phyloP scores from a whole-genome alignment of 257 asterid species.

The Pogostemon cablin region DNA sequence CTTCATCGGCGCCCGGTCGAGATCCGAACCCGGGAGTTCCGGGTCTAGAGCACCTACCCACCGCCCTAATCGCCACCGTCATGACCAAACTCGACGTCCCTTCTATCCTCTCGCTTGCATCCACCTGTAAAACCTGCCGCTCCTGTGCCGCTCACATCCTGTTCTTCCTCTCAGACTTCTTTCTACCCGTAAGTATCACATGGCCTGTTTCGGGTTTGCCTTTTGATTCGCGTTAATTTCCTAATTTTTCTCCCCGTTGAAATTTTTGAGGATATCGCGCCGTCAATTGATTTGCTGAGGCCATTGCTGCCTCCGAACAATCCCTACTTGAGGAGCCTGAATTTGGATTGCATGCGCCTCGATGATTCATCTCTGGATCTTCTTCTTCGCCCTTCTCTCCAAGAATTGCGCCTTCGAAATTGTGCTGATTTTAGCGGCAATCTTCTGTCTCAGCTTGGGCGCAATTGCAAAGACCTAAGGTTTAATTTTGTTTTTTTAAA shows the following conservation, averaged over 20 bases:
- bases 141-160: slow-evolving; percentile 66
- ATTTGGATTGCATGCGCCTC: slow-evolving; percentile 81
- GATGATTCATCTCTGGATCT: slow-evolving; percentile 73
- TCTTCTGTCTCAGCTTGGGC: slow-evolving; percentile 74
- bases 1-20: slow-evolving; percentile 35
- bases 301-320: slow-evolving; percentile 67
- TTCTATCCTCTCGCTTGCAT: slow-evolving; percentile 78
- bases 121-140: slow-evolving; percentile 79
- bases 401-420: slow-evolving; percentile 70
- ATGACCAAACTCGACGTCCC: slow-evolving; percentile 83
- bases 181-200: slow-evolving; percentile 58
- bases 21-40: slow-evolving; percentile 28
- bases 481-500: slow-evolving; percentile 23
- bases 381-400: slow-evolving; percentile 66
- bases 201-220: neutral
- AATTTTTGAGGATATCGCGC: slow-evolving; percentile 67
- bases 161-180: slow-evolving; percentile 68
- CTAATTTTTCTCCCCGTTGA: slow-evolving; percentile 10
- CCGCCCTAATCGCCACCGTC: slow-evolving; percentile 77
- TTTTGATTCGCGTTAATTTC: neutral
- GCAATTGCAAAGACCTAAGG: slow-evolving; percentile 78
- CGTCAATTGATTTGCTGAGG: slow-evolving; percentile 61
- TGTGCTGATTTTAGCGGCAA: slow-evolving; percentile 79
- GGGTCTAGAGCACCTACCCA: slow-evolving; percentile 66
- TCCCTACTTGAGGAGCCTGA: slow-evolving; percentile 67